Evolutionary conservation across 2,329 filamentous ascomycete species (phyloP), one percentile per base, ranked within the genome.

Genomic region (Penicillium digitatum): DNA sequence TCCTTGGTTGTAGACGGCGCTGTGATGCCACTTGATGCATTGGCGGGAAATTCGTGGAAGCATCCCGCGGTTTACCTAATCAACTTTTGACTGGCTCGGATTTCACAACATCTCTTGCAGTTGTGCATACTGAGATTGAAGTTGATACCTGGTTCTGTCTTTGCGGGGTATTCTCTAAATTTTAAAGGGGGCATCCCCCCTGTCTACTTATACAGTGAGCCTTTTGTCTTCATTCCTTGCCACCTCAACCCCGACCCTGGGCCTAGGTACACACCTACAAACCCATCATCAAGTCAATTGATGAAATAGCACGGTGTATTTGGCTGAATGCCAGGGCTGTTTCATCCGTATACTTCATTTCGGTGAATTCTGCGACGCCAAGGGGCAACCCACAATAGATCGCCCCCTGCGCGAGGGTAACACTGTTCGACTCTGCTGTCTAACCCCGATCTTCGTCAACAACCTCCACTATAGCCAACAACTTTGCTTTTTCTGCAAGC

Each of bases 1-100:
- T 49, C 24, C 31, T 31, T 51, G 35, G 29, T 31, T 42, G 44
- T 49, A 37, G 29, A 43, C 48, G 4, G 20, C 27, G 29, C n/a
- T 24, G 32, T 47, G 42, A 8, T 42, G 27, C 35, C 14, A n/a
- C 27, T 34, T 42, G 45, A 42, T 48, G 40, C n/a, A 39, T 34
- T 37, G 37, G 37, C 29, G 44, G 44, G 51, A 54, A 31, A 37
- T 49, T 49, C 18, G 35, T 49, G 44, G 45, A 49, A 26, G 29
- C 40, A 34, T 32, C 50, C 50, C 42, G 35, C 44, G 35, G 26
- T 51, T 53, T 53, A 48, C 43, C 32, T 52, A 52, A 52, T 47
- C 43, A 48, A 9, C 5, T 29, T 46, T 46, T 45, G 8, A 40
- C 47, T 50, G 7, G 48, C 37, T 31, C 5, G 7, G 38, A 42